Percentiles rank a stretch among this genome's conserved stretches.
These are phyloP conservation scores for Neonectria ditissima DNA, from an alignment of 2,329 filamentous ascomycete species.

Conservation along the genomic window DNA sequence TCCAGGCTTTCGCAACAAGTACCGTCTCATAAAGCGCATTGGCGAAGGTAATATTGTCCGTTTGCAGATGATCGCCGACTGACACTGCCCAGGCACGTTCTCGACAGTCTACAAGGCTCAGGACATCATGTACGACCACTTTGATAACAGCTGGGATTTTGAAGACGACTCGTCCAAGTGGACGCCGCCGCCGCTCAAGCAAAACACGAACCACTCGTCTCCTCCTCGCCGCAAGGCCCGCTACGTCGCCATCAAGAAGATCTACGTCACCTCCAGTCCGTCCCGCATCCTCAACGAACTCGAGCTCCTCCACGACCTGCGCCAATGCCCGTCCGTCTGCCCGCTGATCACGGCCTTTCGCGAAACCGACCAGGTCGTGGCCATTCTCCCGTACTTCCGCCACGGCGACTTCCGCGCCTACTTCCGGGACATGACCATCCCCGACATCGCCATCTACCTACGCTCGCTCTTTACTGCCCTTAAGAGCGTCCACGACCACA, in stretches of 20 bases:
- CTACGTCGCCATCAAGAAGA: constrained; percentile 98
- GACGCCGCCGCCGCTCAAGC: constrained; percentile 74
- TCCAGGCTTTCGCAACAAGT: constrained; percentile 83
- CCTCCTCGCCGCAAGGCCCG: constrained; percentile 60
- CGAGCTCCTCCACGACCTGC: constrained; percentile 89
- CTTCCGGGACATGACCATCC: constrained; percentile 88
- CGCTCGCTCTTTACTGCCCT: constrained; percentile 88
- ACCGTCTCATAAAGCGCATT: constrained; percentile 94
- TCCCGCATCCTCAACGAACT: constrained; percentile 95
- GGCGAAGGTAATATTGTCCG: constrained; percentile 78
- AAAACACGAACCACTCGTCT: constrained; percentile 53
- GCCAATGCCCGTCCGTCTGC: constrained; percentile 86
- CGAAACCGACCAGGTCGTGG: constrained; percentile 92
- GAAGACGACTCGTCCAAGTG: constrained; percentile 75
- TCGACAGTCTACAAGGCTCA: constrained; percentile 99
- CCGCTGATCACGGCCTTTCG: constrained; percentile 98
- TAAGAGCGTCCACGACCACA: constrained; percentile 81
- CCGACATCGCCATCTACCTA: constrained; percentile 91
- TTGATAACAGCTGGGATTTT: constrained; percentile 88
- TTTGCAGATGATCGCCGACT: constrained; percentile 2
- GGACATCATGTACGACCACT: constrained; percentile 85
- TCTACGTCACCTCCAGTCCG: constrained; percentile 97
- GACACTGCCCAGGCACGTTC: constrained; percentile 81
- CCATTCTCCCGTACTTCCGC: constrained; percentile 93
- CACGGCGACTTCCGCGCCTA: constrained; percentile 96